Percentiles rank a stretch among this genome's conserved stretches.
These are phyloP conservation scores for Taphrina populina DNA, from an alignment of 1,139 yeast species.

Conservation along the genomic window DNA sequence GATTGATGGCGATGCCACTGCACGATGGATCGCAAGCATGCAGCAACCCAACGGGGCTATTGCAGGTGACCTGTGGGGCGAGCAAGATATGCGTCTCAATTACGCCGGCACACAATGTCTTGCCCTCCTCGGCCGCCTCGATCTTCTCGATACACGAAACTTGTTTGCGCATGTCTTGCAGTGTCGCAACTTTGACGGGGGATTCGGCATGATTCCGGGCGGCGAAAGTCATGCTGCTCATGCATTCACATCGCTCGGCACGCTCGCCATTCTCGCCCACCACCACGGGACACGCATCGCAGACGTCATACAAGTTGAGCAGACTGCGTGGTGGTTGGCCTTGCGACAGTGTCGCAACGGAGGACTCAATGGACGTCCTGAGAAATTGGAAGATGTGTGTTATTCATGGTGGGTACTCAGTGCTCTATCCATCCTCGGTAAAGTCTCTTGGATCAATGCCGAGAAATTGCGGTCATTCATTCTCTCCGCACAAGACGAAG, in stretches of 20 bases:
- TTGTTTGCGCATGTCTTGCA: slow-evolving; percentile 63
- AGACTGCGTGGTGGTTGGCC: slow-evolving; percentile 77
- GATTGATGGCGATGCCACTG: slow-evolving; percentile 47
- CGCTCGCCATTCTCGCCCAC: slow-evolving; percentile 67
- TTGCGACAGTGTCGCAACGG: slow-evolving; percentile 90
- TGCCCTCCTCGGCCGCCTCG: slow-evolving; percentile 64
- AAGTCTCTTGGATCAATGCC: slow-evolving; percentile 71
- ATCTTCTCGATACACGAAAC: slow-evolving; percentile 59
- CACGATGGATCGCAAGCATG: slow-evolving; percentile 54
- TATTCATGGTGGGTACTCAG: slow-evolving; percentile 98
- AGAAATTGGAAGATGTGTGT: slow-evolving; percentile 92
- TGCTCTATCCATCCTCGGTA: slow-evolving; percentile 65
- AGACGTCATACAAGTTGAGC: slow-evolving; percentile 51
- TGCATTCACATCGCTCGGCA: slow-evolving; percentile 80
- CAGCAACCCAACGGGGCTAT: slow-evolving; percentile 65
- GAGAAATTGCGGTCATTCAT: slow-evolving; percentile 64
- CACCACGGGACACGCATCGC: slow-evolving; percentile 46
- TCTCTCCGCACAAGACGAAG: slow-evolving; percentile 70
- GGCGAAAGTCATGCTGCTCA: slow-evolving; percentile 96
- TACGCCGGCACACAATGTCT: slow-evolving; percentile 77
- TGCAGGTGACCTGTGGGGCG: slow-evolving; percentile 82
- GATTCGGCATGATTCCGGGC: slow-evolving; percentile 90
- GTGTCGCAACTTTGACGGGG: slow-evolving; percentile 93
- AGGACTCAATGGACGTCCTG: slow-evolving; percentile 95
- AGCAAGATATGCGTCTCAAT: slow-evolving; percentile 85